Percentiles rank a stretch among this genome's conserved stretches.
phyloP scores from a whole-genome alignment of 805 yeast genomes.

The Wickerhamomyces canadensis region DNA sequence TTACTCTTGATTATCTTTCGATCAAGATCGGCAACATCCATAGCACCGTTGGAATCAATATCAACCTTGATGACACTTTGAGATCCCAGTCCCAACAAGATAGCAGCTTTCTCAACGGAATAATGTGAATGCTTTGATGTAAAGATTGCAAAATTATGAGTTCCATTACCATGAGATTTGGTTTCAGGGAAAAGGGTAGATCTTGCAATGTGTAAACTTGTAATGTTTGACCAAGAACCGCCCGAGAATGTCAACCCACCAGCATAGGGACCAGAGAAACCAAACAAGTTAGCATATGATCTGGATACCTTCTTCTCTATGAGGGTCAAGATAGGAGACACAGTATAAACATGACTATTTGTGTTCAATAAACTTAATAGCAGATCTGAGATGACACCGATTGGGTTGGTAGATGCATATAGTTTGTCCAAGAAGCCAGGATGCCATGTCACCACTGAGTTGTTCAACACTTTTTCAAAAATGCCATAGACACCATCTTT shows the following conservation, averaged over 20 bases:
- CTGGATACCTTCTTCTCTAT: constrained; percentile 65
- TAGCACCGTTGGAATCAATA: constrained; percentile 49
- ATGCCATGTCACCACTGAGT: constrained; percentile 82
- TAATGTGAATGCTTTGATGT: constrained; percentile 73
- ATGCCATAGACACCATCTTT: constrained; percentile 39
- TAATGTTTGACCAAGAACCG: constrained; percentile 82
- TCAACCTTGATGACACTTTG: constrained; percentile 56
- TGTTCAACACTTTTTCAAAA: constrained; percentile 51
- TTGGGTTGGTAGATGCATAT: constrained; percentile 82
- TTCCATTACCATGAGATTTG: constrained; percentile 50
- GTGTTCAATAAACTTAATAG: constrained; percentile 68
- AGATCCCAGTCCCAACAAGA: constrained; percentile 67
- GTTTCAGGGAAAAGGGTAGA: constrained; percentile 64
- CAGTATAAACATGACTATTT: constrained; percentile 81
- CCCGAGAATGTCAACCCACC: constrained; percentile 87
- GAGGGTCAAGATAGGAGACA: constrained; percentile 72
- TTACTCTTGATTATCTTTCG: constrained; percentile 37
- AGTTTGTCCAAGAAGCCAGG: constrained; percentile 80
- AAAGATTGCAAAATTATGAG: constrained; percentile 58
- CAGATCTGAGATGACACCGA: constrained; percentile 72
- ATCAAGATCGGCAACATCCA: constrained; percentile 47
- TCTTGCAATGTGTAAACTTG: constrained; percentile 74
- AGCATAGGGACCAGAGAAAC: constrained; percentile 46
- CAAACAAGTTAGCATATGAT: constrained; percentile 64
- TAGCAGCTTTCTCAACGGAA: constrained; percentile 77